A percentile compares a stretch with the other conserved stretches of the same genome.
phyloP scores from a whole-genome alignment of 805 yeast genomes.

The Grigorovia yakushimaensis region DNA sequence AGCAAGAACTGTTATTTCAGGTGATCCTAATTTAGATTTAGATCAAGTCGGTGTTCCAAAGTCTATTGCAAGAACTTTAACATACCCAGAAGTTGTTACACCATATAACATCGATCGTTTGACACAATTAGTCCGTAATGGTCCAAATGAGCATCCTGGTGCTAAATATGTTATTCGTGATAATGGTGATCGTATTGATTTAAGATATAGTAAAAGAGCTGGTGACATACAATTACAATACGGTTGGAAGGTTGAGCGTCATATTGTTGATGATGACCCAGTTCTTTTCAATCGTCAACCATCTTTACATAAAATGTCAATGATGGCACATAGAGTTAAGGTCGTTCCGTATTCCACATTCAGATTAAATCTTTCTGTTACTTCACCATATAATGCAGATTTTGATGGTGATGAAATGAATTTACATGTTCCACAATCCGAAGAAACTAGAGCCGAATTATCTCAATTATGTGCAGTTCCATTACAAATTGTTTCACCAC shows the following conservation, averaged over 20 bases:
- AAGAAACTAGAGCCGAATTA: constrained; percentile 97
- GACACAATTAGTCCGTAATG: constrained; percentile 64
- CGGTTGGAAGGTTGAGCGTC: constrained; percentile 98
- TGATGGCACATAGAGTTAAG: constrained; percentile 90
- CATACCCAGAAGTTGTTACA: constrained; percentile 92
- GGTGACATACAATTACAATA: constrained; percentile 95
- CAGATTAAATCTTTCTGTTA: constrained; percentile 94
- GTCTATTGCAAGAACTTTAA: constrained; percentile 89
- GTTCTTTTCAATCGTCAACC: constrained; percentile 97
- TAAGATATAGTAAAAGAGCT: constrained; percentile 64
- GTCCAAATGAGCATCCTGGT: constrained; percentile 89
- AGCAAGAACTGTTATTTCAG: constrained; percentile 96
- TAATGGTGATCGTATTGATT: constrained; percentile 72
- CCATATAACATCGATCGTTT: constrained; percentile 74
- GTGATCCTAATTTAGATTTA: constrained; percentile 89
- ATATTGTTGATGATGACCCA: constrained; percentile 92
- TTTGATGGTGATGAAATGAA: constrained; percentile 99
- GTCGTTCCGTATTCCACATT: constrained; percentile 97
- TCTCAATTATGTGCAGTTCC: constrained; percentile 98
- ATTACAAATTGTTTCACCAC: constrained; percentile 93
- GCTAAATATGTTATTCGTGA: constrained; percentile 90
- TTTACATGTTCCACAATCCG: constrained; percentile 96
- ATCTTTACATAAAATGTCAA: constrained; percentile 87
- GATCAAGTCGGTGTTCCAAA: constrained; percentile 99
- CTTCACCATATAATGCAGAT: constrained; percentile 98